Percentiles rank a stretch among this genome's conserved stretches.
Conservation (phyloP, 2,329 filamentous ascomycete genomes). For the Monosporascus sp. region DNA sequence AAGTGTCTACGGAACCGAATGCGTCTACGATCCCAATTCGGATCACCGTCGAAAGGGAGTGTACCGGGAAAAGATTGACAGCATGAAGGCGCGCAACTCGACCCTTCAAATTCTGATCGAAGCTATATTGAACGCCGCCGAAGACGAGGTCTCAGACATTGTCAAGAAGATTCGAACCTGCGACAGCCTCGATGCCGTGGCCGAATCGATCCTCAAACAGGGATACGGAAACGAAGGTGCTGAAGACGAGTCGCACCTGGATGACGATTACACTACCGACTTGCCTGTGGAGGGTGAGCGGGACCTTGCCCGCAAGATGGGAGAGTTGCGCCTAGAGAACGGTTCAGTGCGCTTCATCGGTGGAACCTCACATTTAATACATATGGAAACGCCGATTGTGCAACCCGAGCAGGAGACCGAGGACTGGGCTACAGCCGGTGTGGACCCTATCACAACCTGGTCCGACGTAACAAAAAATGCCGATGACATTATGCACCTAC, state of each 20-base stretch:
- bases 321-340: conserved; percentile 79
- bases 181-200: conserved; percentile 58
- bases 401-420: conserved; percentile 38
- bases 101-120: conserved; percentile 91
- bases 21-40: conserved; percentile 92
- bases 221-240: conserved; percentile 28
- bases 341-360: conserved; percentile 88
- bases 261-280: conserved; percentile 35
- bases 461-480: conserved; percentile 78
- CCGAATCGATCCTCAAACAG: conserved; percentile 47
- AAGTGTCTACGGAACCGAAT: conserved; percentile 86
- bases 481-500: conserved; percentile 74
- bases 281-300: conserved; percentile 57
- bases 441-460: conserved; percentile 78
- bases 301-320: conserved; percentile 88
- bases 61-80: conserved; percentile 90
- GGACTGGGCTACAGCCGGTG: conserved; percentile 45
- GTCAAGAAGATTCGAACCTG: conserved; percentile 86
- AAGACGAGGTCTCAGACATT: conserved; percentile 76
- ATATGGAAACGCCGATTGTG: conserved; percentile 53
- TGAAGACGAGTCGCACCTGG: conserved; percentile 37
- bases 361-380: conserved; percentile 89
- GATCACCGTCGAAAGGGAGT: conserved; percentile 96
- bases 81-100: conserved; percentile 77
- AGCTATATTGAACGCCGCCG: conserved; percentile 83